These are phyloP conservation scores for Colletotrichum endophyticum DNA, from an alignment of 2,329 filamentous ascomycete genomes.

Conservation along the genomic window DNA sequence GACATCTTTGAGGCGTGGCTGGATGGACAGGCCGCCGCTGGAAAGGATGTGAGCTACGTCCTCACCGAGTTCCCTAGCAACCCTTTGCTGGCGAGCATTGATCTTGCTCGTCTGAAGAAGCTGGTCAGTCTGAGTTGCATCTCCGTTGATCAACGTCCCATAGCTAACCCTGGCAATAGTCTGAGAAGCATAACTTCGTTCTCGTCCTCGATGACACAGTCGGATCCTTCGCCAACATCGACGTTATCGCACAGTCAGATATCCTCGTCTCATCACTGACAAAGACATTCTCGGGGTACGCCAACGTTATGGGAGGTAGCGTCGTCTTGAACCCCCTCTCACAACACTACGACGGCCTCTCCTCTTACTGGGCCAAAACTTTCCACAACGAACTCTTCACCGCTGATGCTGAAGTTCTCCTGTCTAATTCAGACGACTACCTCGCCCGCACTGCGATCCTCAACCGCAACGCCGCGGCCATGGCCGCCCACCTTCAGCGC, in stretches of 20 bases:
- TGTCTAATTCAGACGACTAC: slow-evolving; percentile 49
- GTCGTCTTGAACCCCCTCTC: slow-evolving; percentile 53
- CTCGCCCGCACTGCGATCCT: slow-evolving; percentile 40
- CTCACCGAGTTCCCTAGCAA: slow-evolving; percentile 51
- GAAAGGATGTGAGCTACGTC: slow-evolving; percentile 46
- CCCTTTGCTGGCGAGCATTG: slow-evolving; percentile 36
- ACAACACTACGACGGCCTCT: slow-evolving; percentile 41
- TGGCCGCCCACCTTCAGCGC: slow-evolving; percentile 43
- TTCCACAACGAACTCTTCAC: slow-evolving; percentile 51
- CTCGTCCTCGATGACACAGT: slow-evolving; percentile 55
- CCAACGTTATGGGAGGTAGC: slow-evolving; percentile 60
- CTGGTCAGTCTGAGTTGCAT: neutral
- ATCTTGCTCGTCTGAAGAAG: slow-evolving; percentile 33
- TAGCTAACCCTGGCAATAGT: neutral
- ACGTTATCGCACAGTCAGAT: slow-evolving; percentile 54
- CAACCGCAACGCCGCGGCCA: slow-evolving; percentile 48
- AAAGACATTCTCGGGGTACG: slow-evolving; percentile 63
- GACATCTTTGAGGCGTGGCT: slow-evolving; percentile 50
- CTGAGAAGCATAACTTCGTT: slow-evolving; percentile 49
- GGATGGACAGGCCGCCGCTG: slow-evolving; percentile 39
- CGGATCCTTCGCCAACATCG: slow-evolving; percentile 52
- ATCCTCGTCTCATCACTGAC: slow-evolving; percentile 58
- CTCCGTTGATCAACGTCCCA: neutral
- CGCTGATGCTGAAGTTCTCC: slow-evolving; percentile 49
- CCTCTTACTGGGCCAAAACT: slow-evolving; percentile 19